These are phyloP conservation scores for Leccinum subgranulosum DNA, from an alignment of 768 basidiomycete genomes.

Conservation along the genomic window DNA sequence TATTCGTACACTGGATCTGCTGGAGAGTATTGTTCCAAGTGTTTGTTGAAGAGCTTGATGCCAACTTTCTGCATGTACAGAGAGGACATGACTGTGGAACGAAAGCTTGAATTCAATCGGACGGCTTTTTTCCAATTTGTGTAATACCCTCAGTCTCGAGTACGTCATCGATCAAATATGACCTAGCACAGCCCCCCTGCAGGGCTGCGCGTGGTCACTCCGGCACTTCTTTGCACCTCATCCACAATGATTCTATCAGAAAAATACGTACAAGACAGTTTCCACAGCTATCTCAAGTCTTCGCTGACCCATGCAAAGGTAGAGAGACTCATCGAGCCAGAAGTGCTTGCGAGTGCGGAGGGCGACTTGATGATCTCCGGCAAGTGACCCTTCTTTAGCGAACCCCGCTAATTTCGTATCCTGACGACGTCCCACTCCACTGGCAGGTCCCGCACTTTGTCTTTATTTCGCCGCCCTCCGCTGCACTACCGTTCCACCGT, in stretches of 20 bases:
- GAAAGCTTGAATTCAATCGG: not conserved
- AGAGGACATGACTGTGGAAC: constrained; percentile 15
- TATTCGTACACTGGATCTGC: constrained; percentile 68
- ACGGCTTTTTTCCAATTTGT: not conserved
- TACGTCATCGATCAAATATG: constrained; percentile 10
- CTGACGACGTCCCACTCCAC: not conserved
- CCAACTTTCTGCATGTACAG: constrained; percentile 44
- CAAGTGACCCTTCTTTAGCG: constrained; percentile 25
- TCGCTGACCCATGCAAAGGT: constrained; percentile 75
- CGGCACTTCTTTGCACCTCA: not conserved
- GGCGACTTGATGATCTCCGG: constrained; percentile 86
- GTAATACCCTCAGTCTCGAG: not conserved
- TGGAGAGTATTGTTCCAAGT: constrained; percentile 66
- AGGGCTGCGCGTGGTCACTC: not conserved
- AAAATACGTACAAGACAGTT: constrained; percentile 67
- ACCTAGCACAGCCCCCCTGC: constrained; percentile 1
- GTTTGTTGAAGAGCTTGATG: constrained; percentile 56
- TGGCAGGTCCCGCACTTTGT: constrained; percentile 71
- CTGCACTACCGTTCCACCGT: constrained; percentile 71
- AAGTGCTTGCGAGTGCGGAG: constrained; percentile 74
- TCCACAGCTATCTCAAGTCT: constrained; percentile 79
- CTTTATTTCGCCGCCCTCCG: constrained; percentile 83
- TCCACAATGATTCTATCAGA: constrained; percentile 47
- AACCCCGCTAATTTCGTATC: not conserved
- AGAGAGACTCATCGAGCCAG: constrained; percentile 69